Conservation (phyloP, 2,329 filamentous ascomycete genomes). For the Didymella sp. region DNA sequence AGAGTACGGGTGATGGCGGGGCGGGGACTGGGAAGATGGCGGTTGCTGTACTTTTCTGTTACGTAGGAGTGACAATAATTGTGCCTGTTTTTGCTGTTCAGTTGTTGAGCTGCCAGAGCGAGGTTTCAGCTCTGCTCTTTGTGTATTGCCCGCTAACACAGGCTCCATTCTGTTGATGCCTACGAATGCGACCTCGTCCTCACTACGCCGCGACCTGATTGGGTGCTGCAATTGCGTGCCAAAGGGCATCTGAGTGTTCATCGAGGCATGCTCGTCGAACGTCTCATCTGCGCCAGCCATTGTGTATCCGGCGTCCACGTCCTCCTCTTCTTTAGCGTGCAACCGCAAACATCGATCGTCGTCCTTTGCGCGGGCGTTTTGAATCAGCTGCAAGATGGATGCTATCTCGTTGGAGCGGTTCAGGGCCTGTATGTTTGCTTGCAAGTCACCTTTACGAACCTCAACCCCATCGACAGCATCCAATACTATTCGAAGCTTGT, state of each 20-base stretch:
- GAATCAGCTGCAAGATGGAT: conserved; percentile 18
- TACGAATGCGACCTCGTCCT: conserved; percentile 18
- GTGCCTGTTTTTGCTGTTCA: neutral
- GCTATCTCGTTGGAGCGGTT: conserved; percentile 14
- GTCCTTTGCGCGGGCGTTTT: conserved; percentile 18
- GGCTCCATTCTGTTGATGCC: conserved; percentile 29
- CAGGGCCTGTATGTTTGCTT: conserved; percentile 9
- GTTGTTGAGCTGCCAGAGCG: neutral
- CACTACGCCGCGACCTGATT: neutral
- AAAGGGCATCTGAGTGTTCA: conserved; percentile 30
- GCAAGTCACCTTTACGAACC: neutral
- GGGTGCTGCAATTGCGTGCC: conserved; percentile 32
- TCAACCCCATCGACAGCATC: conserved; percentile 28
- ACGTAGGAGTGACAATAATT: neutral
- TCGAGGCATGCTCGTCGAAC: neutral
- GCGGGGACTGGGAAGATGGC: neutral
- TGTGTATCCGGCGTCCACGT: neutral
- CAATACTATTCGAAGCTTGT: conserved; percentile 32
- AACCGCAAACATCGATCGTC: conserved; percentile 30
- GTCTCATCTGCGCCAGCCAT: conserved; percentile 19
- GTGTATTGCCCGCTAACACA: conserved; percentile 30
- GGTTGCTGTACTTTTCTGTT: neutral
- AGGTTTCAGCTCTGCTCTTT: conserved; percentile 21
- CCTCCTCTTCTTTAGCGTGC: conserved; percentile 2
- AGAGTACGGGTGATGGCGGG: neutral